Base-by-base conservation (phyloP, 2,329 filamentous ascomycete genomes). In the Chaetomium globosum region DNA sequence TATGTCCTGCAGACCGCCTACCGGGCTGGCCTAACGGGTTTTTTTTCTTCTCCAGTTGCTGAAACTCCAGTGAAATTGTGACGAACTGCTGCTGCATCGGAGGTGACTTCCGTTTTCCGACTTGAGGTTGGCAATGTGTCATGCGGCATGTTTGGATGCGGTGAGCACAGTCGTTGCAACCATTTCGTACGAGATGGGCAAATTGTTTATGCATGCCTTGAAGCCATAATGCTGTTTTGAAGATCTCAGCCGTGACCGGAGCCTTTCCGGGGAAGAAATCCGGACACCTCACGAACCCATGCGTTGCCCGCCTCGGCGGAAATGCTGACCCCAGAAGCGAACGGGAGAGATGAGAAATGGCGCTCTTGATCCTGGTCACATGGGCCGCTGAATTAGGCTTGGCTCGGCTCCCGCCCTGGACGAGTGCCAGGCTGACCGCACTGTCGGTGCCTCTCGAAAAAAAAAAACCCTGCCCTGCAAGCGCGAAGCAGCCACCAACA, bases 51-150 rank as follows among this genome's bases (percentile, higher is more conserved):
- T 39, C 23, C 30, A 56, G 36, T 43, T 43, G 39, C 39, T n/a
- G 9, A n/a, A 36, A 33, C 13, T 30, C 13, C 16, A 36, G 19
- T 9, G 19, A 33, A 39, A 55, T 62, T n/a, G 59, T 31, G 33
- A 21, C 39, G 39, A 59, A 31, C 33, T 33, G 36, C 26, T 31
- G 36, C 49, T 55, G 56, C 49, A 36, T 59, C 56, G 62, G 62
- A 55, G 36, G 58, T 55, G 51, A 55, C 39, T 55, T 59, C 62
- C 62, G 30, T 36, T 53, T 53, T 53, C 16, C 48, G 36, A 49
- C 39, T 43, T n/a, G 39, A 16, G 19, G 8, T 36, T 21, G 43
- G 43, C n/a, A 33, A 28, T 43, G 36, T 19, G 16, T 43, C 39
- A 43, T 43, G 39, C 39, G 16, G 39, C 13, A n/a, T 43, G 16